These are phyloP conservation scores for Pseudocercospora macadamiae DNA, from an alignment of 2,329 filamentous ascomycete species.

Conservation along the genomic window DNA sequence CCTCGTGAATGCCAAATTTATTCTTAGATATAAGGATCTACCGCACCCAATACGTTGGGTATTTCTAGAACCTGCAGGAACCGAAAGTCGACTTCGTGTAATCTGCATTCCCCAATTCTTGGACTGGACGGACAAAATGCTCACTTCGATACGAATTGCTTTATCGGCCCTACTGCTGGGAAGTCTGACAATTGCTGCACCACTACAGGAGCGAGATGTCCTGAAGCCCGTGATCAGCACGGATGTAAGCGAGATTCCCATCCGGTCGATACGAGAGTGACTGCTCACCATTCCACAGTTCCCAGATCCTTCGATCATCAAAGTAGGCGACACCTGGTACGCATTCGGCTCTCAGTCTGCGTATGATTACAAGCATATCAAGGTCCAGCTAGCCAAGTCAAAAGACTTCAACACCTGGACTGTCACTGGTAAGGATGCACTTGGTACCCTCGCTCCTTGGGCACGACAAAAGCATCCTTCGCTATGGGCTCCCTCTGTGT, in stretches of 20 bases:
- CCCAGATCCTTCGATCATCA: constrained; percentile 41
- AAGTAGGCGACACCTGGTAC: constrained; percentile 39
- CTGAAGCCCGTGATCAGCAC: constrained; percentile 23
- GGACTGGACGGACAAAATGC: neutral
- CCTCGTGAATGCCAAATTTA: neutral
- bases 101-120: neutral
- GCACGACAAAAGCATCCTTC: constrained; percentile 27
- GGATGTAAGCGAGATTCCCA: constrained; percentile 11
- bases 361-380: constrained; percentile 26
- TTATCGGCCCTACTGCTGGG: constrained; percentile 5
- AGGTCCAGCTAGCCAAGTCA: constrained; percentile 42
- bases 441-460: constrained; percentile 36
- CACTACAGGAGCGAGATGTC: constrained; percentile 10
- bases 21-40: neutral
- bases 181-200: constrained; percentile 11
- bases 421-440: constrained; percentile 35
- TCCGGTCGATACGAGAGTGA: neutral
- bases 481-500: constrained; percentile 43
- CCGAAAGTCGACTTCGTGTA: neutral
- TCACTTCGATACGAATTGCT: constrained; percentile 1
- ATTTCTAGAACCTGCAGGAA: too few species aligned
- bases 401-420: constrained; percentile 38
- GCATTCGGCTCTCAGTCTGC: constrained; percentile 40
- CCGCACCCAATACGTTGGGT: neutral
- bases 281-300: constrained; percentile 31